These are phyloP conservation scores for Pseudoneurospora amorphoporcata DNA, from an alignment of 495 filamentous ascomycete species.

Conservation along the genomic window DNA sequence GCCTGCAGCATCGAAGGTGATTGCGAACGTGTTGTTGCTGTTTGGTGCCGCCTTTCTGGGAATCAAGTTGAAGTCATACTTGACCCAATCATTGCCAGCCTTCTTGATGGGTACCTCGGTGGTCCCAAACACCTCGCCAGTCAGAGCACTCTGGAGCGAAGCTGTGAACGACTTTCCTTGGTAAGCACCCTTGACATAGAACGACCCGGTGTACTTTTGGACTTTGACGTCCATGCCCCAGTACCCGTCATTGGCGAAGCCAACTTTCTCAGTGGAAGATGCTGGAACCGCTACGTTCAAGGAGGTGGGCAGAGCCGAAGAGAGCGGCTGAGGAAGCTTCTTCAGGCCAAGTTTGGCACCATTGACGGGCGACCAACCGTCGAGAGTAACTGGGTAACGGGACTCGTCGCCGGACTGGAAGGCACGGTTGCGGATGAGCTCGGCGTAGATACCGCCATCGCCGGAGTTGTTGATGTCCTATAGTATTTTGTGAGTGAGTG, in stretches of 20 bases:
- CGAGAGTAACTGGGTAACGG: conserved; percentile 30
- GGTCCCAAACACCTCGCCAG: conserved; percentile 34
- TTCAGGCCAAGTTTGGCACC: conserved; percentile 40
- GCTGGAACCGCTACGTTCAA: conserved; percentile 37
- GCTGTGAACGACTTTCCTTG: conserved; percentile 28
- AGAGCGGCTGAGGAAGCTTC: conserved; percentile 36
- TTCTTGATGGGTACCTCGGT: conserved; percentile 27
- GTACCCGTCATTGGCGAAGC: conserved; percentile 50
- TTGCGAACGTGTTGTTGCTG: conserved; percentile 54
- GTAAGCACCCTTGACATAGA: conserved; percentile 44
- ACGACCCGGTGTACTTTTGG: conserved; percentile 43
- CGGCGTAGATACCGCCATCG: conserved; percentile 68
- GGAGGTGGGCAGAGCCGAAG: conserved; percentile 45
- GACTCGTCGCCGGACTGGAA: conserved; percentile 36
- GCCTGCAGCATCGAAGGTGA: conserved; percentile 46
- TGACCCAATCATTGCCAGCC: conserved; percentile 29
- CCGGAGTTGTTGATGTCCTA: conserved; percentile 66
- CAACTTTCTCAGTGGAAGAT: conserved; percentile 28
- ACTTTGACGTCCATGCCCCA: conserved; percentile 49
- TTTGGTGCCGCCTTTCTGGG: conserved; percentile 37
- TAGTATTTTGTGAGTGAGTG: not conserved
- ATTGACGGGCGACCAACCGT: conserved; percentile 46
- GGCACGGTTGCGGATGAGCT: conserved; percentile 64
- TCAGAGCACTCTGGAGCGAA: conserved; percentile 37
- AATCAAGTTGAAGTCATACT: conserved; percentile 38